Base-by-base conservation (phyloP, 2,329 filamentous ascomycete species). In the Nakataea oryzae region DNA sequence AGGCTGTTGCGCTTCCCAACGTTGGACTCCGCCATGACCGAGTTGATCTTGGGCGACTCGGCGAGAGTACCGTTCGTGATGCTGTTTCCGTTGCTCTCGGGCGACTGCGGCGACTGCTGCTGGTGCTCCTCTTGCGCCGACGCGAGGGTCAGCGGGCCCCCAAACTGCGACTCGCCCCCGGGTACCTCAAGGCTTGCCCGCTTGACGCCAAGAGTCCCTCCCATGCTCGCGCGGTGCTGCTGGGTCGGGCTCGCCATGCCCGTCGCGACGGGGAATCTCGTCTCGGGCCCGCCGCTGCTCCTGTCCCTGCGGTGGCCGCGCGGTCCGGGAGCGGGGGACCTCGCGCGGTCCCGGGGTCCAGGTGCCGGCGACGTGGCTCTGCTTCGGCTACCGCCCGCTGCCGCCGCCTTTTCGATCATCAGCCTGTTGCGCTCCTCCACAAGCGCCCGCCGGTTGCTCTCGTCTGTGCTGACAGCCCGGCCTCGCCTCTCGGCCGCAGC, bases 401-500 rank as follows among this genome's bases (percentile, higher is more conserved):
- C 41, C 41, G 81, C 84, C 62, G 78, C 81, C 71, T 86, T 86
- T 66, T 86, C 85, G 58, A 95, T 86, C 65, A 93, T 83, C 60
- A 91, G 91, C 65, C 91, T 87, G 72, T 91, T 90, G 61, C 95
- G 87, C 73, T 96, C 95, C 75, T 97, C 93, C 86, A 96, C 93
- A 67, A 96, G 87, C 57, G 91, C 91, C 70, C 92, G 91, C 64
- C 95, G 89, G 74, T 96, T 96, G 76, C 91, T 96, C 79, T 99
- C 95, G 71, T 99, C 92, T 0, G 92, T 96, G 73, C 91, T 96
- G 70, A 97, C 90, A 32, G 93, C 93, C 58, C 95, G 88, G 28
- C 90, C 89, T 55, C 91, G 86, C 67, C 80, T 82, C 65, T 75
- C 76, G 59, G 78, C 78, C 41, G 41, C 41, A 47, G 41, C 41